Percentiles rank a stretch among this genome's conserved stretches.
phyloP scores from a whole-genome alignment of 1,284 basidiomycete species.

The Heterobasidion irregulare region DNA sequence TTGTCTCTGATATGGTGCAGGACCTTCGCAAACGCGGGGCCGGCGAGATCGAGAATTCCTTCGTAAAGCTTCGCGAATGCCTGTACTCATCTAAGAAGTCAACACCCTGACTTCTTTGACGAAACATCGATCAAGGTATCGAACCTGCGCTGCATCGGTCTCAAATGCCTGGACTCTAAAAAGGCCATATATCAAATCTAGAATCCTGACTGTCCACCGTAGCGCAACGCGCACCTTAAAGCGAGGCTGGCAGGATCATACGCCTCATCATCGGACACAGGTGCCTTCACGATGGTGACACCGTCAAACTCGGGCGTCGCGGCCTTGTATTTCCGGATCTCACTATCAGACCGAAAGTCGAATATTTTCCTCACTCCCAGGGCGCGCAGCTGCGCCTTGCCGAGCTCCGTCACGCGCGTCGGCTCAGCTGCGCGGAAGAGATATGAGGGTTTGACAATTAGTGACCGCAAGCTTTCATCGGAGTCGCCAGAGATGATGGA shows the following conservation, averaged over 20 bases:
- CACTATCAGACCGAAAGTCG: conserved; percentile 30
- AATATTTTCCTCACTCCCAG: conserved; percentile 30
- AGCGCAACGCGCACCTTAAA: conserved; percentile 11
- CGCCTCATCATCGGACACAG: conserved; percentile 19
- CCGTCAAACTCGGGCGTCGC: conserved; percentile 21
- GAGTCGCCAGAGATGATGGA: conserved; percentile 3
- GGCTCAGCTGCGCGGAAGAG: conserved; percentile 34
- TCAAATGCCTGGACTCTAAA: neutral
- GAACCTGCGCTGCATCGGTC: neutral
- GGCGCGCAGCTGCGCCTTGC: conserved; percentile 24
- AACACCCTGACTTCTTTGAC: neutral
- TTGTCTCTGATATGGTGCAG: conserved; percentile 29
- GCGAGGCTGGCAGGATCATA: conserved; percentile 24
- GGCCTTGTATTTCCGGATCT: conserved; percentile 26
- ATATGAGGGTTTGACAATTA: conserved; percentile 20
- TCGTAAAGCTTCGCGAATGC: conserved; percentile 26
- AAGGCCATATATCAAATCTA: neutral
- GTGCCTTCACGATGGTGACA: conserved; percentile 22
- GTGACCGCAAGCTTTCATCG: conserved; percentile 1
- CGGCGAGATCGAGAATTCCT: conserved; percentile 24
- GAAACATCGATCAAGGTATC: neutral
- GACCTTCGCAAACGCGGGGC: conserved; percentile 23
- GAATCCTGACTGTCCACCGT: too few species aligned
- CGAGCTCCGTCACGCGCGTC: conserved; percentile 25
- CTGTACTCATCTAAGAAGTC: conserved; percentile 12